phyloP scores from a whole-genome alignment of 2,329 filamentous ascomycete species.

The Colletotrichum tamarilloi region DNA sequence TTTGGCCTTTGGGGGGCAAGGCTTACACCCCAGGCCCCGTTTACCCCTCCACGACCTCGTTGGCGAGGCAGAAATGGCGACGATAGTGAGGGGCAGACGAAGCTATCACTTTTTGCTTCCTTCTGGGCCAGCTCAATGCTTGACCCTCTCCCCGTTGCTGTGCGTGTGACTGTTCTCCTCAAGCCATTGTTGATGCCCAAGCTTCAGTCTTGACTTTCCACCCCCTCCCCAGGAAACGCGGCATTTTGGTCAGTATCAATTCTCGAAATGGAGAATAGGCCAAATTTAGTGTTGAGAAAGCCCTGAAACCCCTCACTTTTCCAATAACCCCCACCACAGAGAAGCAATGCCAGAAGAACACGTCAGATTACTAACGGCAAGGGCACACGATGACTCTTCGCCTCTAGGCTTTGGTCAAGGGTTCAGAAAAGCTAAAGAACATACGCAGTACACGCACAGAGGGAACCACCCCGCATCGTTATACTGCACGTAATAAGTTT shows the following conservation, averaged over 20 bases:
- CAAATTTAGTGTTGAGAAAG: neutral
- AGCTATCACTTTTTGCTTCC: constrained; percentile 2
- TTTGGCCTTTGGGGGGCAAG: neutral
- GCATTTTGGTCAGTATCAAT: constrained; percentile 11
- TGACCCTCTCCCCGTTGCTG: neutral
- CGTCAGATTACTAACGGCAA: neutral
- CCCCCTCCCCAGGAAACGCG: neutral
- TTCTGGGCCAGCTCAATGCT: neutral
- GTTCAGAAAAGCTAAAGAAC: neutral
- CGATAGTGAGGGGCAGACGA: neutral
- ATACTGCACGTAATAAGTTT: constrained; percentile 29
- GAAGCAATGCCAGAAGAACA: neutral
- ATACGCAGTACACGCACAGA: neutral
- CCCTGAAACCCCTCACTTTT: neutral
- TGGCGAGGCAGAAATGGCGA: neutral
- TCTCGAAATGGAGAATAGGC: neutral
- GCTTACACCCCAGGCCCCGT: neutral
- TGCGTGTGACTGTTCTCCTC: neutral
- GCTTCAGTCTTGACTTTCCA: neutral
- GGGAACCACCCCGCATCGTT: constrained; percentile 1
- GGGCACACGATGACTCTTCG: constrained; percentile 10
- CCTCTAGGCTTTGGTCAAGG: neutral
- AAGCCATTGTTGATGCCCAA: constrained; percentile 20
- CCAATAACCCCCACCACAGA: neutral
- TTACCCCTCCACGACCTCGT: constrained; percentile 14